phyloP scores from a whole-genome alignment of 768 basidiomycete species.

The Suillus placidus region DNA sequence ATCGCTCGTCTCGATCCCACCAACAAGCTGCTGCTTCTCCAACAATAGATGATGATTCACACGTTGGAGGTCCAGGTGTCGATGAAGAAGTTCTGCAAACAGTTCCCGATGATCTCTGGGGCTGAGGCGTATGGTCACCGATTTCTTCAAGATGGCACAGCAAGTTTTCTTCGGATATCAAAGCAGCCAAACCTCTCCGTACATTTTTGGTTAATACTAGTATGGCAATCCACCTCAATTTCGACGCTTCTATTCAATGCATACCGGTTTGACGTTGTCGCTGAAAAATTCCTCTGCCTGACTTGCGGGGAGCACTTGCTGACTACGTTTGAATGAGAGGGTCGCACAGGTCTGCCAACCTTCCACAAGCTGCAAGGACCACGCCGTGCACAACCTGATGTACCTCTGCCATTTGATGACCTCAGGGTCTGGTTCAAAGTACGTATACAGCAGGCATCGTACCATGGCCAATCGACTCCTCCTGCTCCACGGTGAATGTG shows the following conservation, averaged over 20 bases:
- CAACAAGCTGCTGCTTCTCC: no score
- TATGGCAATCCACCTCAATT: constrained; percentile 1
- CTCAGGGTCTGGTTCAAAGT: constrained; percentile 33
- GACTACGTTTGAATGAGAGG: background rate
- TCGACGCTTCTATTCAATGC: background rate
- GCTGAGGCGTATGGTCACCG: no score
- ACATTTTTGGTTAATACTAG: background rate
- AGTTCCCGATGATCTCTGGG: no score
- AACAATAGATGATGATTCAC: no score
- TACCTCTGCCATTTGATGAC: constrained; percentile 26
- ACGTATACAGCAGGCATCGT: constrained; percentile 27
- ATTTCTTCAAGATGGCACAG: no score
- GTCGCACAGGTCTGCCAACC: no score
- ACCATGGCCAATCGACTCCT: constrained; percentile 15
- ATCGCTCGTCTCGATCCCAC: no score
- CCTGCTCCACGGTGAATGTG: constrained; percentile 23
- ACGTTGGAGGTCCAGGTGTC: no score
- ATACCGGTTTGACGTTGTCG: background rate
- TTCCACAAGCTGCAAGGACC: no score
- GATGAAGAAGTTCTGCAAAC: no score
- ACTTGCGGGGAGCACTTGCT: constrained; percentile 1
- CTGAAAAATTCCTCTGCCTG: constrained; percentile 3
- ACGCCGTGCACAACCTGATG: background rate
- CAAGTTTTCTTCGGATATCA: no score
- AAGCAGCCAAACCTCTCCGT: background rate